Evolutionary conservation across 179 eudicot genomes (phyloP).

Genomic region (Silene coronaria): DNA sequence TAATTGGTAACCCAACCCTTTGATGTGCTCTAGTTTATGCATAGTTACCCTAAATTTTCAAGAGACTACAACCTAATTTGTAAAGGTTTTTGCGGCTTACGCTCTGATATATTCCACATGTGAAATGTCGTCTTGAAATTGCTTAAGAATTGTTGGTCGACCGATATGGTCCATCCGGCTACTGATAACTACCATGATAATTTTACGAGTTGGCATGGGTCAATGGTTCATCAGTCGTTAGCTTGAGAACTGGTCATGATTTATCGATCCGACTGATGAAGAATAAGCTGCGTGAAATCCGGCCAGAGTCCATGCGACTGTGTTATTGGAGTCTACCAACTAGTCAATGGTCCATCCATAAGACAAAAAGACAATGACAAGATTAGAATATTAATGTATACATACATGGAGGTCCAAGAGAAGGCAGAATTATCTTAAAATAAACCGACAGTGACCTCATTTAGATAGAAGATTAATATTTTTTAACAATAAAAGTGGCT

Average conservation of each 20-base stretch:
- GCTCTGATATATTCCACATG: no score
- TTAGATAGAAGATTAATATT: neutral
- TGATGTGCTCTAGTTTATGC: neutral
- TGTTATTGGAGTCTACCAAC: neutral
- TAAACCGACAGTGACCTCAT: slow-evolving; percentile 1
- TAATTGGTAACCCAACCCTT: neutral
- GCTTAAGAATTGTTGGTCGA: no score
- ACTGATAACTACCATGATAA: no score
- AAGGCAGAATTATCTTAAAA: neutral
- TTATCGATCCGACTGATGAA: no score
- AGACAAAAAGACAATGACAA: neutral
- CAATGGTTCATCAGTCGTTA: no score
- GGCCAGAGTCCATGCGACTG: no score
- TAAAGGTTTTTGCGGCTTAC: neutral
- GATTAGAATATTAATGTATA: neutral
- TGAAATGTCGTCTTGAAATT: no score
- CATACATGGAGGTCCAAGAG: neutral
- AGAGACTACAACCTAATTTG: neutral
- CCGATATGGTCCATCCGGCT: no score
- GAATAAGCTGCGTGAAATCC: no score
- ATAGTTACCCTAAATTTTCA: neutral
- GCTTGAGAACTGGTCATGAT: no score
- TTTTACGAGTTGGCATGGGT: no score
- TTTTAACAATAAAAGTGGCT: neutral
- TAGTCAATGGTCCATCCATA: neutral